Base-by-base conservation (phyloP, 2,329 filamentous ascomycete genomes). In the Sporothrix brasiliensis region DNA sequence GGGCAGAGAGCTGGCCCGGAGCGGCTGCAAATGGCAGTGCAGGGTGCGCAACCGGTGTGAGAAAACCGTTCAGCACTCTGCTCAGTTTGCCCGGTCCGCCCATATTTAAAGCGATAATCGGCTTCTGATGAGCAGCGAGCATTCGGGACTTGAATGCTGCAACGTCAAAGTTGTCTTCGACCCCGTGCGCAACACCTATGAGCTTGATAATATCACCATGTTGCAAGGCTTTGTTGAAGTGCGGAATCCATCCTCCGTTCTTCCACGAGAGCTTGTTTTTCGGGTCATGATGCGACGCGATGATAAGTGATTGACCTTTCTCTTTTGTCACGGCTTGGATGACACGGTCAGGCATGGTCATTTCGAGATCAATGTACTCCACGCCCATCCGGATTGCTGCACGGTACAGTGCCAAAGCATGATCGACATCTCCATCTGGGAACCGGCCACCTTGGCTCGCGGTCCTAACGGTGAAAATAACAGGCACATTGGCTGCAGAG, bases 81-180 rank as follows among this genome's bases (percentile, higher is more conserved):
- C 93, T 97, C 54, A 97, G 86, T 81, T 97, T 95, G 65, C 95
- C 95, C 34, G 87, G 83, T 63, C 88, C 84, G 41, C 94, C 94
- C 94, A 99, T 98, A 80, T 99, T 99, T 78, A 99, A 91, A 1
- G 92, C 93, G 75, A 99, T 97, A 69, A 99, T 82, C 0, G 94
- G 94, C n/a, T 89, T 88, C 68, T 91, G 85, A 77, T 96, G 91
- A 1, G 91, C 87, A 30, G 85, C 83, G 50, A 88, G 83, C 80
- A 94, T 93, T 82, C 87, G 90, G 27, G 85, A 81, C 82, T 92
- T 94, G 86, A 99, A 99, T 65, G 87, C 87, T 53, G 89, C 88
- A 41, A 98, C 86, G 53, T 91, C 88, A 77, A 92, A 95, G 79
- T 99, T 99, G 80, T 98, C 94, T 72, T 93, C 88, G 60, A 94